Base-by-base conservation (phyloP, 1,139 yeast genomes). In the Hansenula lynferdii region DNA sequence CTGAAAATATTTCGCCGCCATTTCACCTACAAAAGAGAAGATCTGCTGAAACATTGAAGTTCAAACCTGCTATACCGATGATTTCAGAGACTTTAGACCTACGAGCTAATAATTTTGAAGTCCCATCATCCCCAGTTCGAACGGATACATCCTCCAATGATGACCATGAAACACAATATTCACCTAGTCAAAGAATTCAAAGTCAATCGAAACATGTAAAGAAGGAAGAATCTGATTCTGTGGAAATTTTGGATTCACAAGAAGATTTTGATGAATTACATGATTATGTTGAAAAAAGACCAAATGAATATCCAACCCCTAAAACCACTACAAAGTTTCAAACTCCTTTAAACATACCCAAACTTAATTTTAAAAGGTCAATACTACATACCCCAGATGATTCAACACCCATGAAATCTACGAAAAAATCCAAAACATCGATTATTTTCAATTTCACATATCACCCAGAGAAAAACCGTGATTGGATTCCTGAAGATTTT, bases 401-500 rank as follows among this genome's bases (percentile, higher is more conserved):
- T 19, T 31, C 33, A 3, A 45, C 53, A 1, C 52, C 53, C 8
- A 30, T 43, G 32, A 45, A 50, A 14, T 19, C 37, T 2, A 38
- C n/a, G n/a, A n/a, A 39, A 17, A 22, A 16, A 5, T 30, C 34
- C 19, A 23, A 33, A 34, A 14, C 29, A 34, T 19, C 25, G 8
- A 45, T 42, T 44, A 45, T 12, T 31, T 40, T 31, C 35, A 56
- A 49, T 40, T 44, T 41, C 7, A 37, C 42, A 20, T 37, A 12
- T 2, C 40, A 53, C 24, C 51, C 52, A 5, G 12, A 27, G 3
- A 32, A 42, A 17, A 20, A 43, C 5, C 41, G 60, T 28, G 43
- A 53, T 19, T 74, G 79, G 79, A 62, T 64, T 12, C 52, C 67
- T 12, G 63, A 64, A 28, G 81, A 75, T 51, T 75, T 75, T 51